Base-by-base conservation (phyloP, 164 flowering plant genomes). In the Akebia trifoliata region DNA sequence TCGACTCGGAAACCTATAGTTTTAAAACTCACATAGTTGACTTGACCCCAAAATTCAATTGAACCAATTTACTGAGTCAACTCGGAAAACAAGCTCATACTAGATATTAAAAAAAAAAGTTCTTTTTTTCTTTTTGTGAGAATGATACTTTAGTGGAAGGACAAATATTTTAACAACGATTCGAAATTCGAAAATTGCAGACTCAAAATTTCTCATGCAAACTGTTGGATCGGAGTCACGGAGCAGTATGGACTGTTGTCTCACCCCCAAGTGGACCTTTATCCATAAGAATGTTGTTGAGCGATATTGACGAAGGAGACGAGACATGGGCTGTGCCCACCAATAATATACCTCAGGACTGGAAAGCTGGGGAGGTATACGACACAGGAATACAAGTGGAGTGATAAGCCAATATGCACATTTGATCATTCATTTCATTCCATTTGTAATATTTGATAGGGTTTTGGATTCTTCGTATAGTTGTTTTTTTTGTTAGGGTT, bases 311-410 rank as follows among this genome's bases (percentile, higher is more conserved):
- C 0, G 77, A 80, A 32, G 97, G 83, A 40, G 91, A 90, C 32
- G 94, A 87, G 63, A 62, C 73, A 26, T 87, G 97, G 96, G 63
- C 80, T 0, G 82, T 80, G 32, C 89, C 97, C 4, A 53, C 59
- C 2, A 85, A 84, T 39, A 44, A 69, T 64, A 76, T 87, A 30
- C 90, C 96, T 0, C 47, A 69, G 32, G 77, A 78, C 59, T 90
- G 97, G 97, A 87, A 78, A 53, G 77, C 77, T 21, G 97, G 96
- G 63, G 80, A 68, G 7, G 65, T 65, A 36, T 90, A 87, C 52
- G 97, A 90, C 68, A 69, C 94, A 8, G 97, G 97, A 60, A 81
- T 82, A 36, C 97, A 85, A 81, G 80, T 87, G 25, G 66, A 70
- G 47, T 44, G 20, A 8, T 52, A 47, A 49, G 28, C 10, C 38